Evolutionary conservation across 495 filamentous ascomycete species (phyloP), one percentile per base, ranked within the genome.

Genomic region (Cladorrhinum samala): DNA sequence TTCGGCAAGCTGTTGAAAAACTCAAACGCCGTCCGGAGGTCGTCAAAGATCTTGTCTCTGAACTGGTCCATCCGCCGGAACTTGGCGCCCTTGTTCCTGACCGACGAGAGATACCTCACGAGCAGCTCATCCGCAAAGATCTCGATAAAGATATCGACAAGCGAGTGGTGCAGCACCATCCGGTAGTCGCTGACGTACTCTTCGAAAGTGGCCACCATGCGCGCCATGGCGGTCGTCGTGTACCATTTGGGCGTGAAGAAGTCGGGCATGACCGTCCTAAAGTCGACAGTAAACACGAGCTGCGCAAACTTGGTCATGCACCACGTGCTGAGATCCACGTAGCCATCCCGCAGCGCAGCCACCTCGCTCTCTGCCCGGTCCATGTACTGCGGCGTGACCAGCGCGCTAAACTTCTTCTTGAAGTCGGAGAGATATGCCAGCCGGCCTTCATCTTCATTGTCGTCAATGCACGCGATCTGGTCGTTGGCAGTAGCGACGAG

Each of bases 401-500:
- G 71, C 2, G 84, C 71, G 57, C 83, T 83, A 63, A 93, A 83
- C 56, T 91, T 88, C 56, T 78, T 77, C 54, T 82, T 82, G 80
- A 95, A 96, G 56, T 82, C 80, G 9, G 85, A 82, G 39, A 96
- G 77, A 73, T 94, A 94, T 25, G 85, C 84, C 24, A 84, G 59
- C 37, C 84, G 83, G 41, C 78, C 81, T 27, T 83, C 82, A 46
- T 87, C 84, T 53, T 83, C 83, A 51, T 80, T 81, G 66, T 96
- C 93, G 65, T 96, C 91, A 63, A 96, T 96, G 69, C 89, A 95
- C 49, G 88, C 88, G 59, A 99, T 96, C 66, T 99, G 93, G 69
- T 99, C 93, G 70, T 97, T 99, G 54, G 93, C 93, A 46, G 94
- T 87, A n/a, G 92, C 91, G 19, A 97, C 80, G 40, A 97, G 81